Evolutionary conservation across 2,329 filamentous ascomycete species (phyloP).

Genomic region (Xylariaceae sp.): DNA sequence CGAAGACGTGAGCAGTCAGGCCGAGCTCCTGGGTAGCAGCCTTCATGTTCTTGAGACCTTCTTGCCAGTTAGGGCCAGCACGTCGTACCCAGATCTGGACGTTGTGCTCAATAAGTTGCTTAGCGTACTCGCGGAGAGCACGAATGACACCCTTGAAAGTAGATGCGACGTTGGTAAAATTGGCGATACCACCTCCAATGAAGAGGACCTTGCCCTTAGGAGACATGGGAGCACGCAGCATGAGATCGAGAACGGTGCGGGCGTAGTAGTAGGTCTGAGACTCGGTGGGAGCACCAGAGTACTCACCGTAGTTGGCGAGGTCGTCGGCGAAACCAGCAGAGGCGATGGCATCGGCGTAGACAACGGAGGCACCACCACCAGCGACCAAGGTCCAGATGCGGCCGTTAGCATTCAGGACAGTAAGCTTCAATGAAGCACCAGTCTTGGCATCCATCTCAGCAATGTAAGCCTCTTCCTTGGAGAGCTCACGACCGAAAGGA

Average conservation of each 20-base stretch:
- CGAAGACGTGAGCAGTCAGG: conserved; percentile 62
- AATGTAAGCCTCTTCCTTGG: conserved; percentile 99
- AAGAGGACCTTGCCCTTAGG: conserved; percentile 97
- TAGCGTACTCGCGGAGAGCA: conserved; percentile 84
- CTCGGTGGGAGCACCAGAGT: conserved; percentile 97
- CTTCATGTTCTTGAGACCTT: conserved; percentile 99
- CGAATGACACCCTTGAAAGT: conserved; percentile 99
- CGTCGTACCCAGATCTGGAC: conserved; percentile 93
- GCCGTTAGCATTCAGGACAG: conserved; percentile 84
- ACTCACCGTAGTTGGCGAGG: conserved; percentile 99
- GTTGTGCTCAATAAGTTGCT: conserved; percentile 87
- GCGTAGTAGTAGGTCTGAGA: conserved; percentile 99
- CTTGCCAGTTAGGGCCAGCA: conserved; percentile 97
- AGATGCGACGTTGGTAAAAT: conserved; percentile 99
- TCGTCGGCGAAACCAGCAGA: conserved; percentile 92
- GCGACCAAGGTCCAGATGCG: conserved; percentile 98
- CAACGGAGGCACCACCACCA: conserved; percentile 98
- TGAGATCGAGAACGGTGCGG: conserved; percentile 91
- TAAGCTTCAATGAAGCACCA: conserved; percentile 96
- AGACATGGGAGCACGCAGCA: conserved; percentile 82
- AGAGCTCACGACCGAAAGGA: conserved; percentile 95
- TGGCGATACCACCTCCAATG: conserved; percentile 99
- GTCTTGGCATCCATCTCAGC: conserved; percentile 98
- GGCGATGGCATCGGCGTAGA: conserved; percentile 98
- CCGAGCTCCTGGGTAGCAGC: conserved; percentile 87